phyloP scores from a whole-genome alignment of 805 yeast genomes.

The Torulaspora gathmanii region DNA sequence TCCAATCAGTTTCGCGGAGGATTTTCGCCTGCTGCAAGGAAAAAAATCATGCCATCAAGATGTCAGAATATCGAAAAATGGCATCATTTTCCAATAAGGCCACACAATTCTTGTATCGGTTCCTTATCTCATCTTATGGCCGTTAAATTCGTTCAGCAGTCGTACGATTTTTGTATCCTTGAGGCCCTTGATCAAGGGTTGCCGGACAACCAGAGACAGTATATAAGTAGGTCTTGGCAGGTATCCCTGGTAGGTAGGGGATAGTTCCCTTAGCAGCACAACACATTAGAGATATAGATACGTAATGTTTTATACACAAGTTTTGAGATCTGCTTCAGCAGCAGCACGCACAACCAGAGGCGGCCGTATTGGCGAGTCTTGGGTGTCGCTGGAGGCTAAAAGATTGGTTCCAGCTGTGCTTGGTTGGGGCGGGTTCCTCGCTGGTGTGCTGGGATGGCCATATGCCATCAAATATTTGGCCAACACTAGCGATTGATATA shows the following conservation, averaged over 20 bases:
- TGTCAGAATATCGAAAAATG: not conserved
- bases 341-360: constrained; percentile 14
- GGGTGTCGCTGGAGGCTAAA: constrained; percentile 24
- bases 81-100: not conserved
- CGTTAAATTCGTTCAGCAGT: too few species aligned
- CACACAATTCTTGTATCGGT: too few species aligned
- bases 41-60: not conserved
- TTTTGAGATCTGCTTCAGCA: constrained; percentile 21
- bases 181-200: too few species aligned
- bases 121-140: too few species aligned
- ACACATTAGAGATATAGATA: not conserved
- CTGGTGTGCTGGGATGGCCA: constrained; percentile 29
- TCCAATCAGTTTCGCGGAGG: not conserved
- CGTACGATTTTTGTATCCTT: too few species aligned
- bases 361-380: constrained; percentile 21
- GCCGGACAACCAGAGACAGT: too few species aligned
- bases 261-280: not conserved
- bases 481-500: not conserved
- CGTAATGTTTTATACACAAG: constrained; percentile 21
- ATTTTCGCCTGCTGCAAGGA: not conserved
- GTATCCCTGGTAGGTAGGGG: not conserved
- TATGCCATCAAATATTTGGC: constrained; percentile 11
- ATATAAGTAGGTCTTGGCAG: too few species aligned
- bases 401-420: constrained; percentile 23
- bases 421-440: constrained; percentile 20